A percentile compares a stretch with the other conserved stretches of the same genome.
These are phyloP conservation scores for Ramaria sp. DNA, from an alignment of 768 basidiomycete species.

Conservation along the genomic window DNA sequence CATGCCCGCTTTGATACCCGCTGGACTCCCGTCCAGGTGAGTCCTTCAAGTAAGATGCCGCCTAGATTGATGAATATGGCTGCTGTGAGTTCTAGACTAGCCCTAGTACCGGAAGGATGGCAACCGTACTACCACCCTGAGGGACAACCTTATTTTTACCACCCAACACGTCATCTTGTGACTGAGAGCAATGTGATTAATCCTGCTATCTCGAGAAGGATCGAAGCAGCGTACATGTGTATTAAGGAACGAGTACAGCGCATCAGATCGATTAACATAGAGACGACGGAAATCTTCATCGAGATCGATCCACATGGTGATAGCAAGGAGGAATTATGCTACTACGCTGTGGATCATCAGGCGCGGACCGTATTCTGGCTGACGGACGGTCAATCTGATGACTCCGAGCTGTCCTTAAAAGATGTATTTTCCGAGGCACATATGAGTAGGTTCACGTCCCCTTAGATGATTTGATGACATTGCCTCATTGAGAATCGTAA, in stretches of 20 bases:
- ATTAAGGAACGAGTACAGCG: not conserved
- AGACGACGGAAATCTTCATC: not conserved
- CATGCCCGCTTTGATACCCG: not conserved
- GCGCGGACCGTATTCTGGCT: not conserved
- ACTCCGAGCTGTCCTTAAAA: not conserved
- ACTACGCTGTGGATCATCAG: not conserved
- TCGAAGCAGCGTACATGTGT: not conserved
- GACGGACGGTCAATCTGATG: not conserved
- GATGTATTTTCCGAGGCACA: not conserved
- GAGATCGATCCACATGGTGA: not conserved
- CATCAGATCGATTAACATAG: not conserved
- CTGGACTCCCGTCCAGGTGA: not conserved
- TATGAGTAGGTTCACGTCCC: not conserved
- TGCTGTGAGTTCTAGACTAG: not conserved
- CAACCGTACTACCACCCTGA: not conserved
- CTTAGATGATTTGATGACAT: not conserved
- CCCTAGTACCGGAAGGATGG: not conserved
- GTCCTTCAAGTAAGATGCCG: not conserved
- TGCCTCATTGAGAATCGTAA: not conserved
- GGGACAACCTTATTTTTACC: not conserved
- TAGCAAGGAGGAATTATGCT: not conserved
- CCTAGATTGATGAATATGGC: not conserved
- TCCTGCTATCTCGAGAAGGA: not conserved
- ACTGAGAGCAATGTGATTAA: not conserved
- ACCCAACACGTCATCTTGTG: not conserved